phyloP scores from a whole-genome alignment of 169 alveolate genomes.

The Cryptosporidium sp. region DNA sequence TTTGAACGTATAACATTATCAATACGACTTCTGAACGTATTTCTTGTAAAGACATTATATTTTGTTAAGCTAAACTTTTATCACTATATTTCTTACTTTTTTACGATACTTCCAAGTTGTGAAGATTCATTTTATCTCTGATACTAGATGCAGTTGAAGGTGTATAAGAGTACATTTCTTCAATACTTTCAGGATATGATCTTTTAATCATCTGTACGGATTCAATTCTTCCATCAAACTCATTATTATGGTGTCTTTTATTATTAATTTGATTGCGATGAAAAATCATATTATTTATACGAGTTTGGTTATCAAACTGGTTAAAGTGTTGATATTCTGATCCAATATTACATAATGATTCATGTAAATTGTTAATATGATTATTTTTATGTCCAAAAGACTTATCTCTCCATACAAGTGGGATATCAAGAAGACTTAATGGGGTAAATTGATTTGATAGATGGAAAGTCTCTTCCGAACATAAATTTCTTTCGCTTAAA shows the following conservation, averaged over 20 bases:
- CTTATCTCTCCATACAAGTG: constrained; percentile 47
- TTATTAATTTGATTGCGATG: constrained; percentile 11
- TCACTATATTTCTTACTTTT: no score
- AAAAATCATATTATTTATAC: constrained; percentile 2
- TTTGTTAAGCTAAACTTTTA: not conserved
- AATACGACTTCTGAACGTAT: not conserved
- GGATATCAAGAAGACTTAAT: constrained; percentile 59
- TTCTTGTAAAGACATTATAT: not conserved
- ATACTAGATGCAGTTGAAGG: constrained; percentile 75
- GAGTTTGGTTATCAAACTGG: constrained; percentile 2
- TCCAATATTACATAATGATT: constrained; percentile 6
- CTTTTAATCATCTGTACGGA: constrained; percentile 27
- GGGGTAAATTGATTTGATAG: constrained; percentile 34
- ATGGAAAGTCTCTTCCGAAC: not conserved
- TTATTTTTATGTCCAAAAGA: constrained; percentile 11
- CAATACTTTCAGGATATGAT: constrained; percentile 62
- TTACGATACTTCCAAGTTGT: constrained; percentile 32
- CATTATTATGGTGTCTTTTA: constrained; percentile 25
- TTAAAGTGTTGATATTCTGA: not conserved
- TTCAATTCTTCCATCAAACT: constrained; percentile 5
- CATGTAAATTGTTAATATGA: not conserved
- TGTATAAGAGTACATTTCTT: constrained; percentile 65
- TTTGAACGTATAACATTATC: not conserved
- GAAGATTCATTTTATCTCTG: constrained; percentile 48
- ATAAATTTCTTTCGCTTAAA: not conserved